Evolutionary conservation across 495 filamentous ascomycete genomes (phyloP).

Genomic region (Neurospora sp.): DNA sequence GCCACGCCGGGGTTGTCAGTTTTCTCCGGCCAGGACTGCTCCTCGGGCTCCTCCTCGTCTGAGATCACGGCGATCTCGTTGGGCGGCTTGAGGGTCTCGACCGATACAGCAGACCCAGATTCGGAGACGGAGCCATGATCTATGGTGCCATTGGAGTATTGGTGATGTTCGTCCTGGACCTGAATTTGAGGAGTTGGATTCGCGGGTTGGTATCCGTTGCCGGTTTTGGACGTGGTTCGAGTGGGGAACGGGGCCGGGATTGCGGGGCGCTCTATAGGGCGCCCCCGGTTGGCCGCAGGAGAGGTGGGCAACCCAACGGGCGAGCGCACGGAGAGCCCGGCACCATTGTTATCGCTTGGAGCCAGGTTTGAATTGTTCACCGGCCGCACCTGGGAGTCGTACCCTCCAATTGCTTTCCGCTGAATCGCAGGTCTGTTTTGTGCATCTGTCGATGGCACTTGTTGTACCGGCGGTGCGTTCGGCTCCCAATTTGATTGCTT

Average conservation of each 20-base stretch:
- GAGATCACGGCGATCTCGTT: background rate
- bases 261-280: background rate
- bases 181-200: background rate
- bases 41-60: constrained; percentile 1
- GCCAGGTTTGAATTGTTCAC: constrained; percentile 6
- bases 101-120: constrained; percentile 10
- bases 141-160: background rate
- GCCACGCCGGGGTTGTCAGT: constrained; percentile 22
- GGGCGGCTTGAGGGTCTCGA: constrained; percentile 9
- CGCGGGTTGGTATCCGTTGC: background rate
- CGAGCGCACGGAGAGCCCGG: constrained; percentile 4
- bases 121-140: constrained; percentile 8
- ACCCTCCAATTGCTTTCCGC: constrained; percentile 3
- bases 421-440: background rate
- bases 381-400: constrained; percentile 4
- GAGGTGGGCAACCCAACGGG: constrained; percentile 10
- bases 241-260: background rate
- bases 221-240: background rate
- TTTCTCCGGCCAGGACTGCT: background rate
- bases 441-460: constrained; percentile 21
- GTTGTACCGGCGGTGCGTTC: constrained; percentile 17
- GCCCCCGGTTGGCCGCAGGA: constrained; percentile 8
- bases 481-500: constrained; percentile 7
- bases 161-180: background rate
- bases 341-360: constrained; percentile 1